These are phyloP conservation scores for Cutaneotrichosporon dermatis DNA, from an alignment of 1,284 basidiomycete species.

Conservation along the genomic window DNA sequence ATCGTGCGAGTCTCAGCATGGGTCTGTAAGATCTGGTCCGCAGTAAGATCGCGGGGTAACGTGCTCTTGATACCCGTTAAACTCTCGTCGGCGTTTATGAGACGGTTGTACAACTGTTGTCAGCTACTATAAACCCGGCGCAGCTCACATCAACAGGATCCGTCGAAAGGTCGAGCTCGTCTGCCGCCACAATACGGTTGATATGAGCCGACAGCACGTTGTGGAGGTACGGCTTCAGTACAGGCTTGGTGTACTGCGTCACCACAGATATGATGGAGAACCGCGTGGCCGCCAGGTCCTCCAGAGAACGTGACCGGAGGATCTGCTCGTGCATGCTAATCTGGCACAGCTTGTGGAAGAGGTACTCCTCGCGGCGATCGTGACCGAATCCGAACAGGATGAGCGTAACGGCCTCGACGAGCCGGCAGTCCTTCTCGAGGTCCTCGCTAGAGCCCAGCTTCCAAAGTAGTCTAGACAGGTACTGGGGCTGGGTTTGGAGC, in stretches of 20 bases:
- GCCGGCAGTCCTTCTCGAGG: slow-evolving; percentile 60
- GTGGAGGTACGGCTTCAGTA: slow-evolving; percentile 75
- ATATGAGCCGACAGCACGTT: slow-evolving; percentile 74
- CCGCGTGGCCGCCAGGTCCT: slow-evolving; percentile 59
- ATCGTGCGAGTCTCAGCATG: slow-evolving; percentile 76
- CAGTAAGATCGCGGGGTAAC: slow-evolving; percentile 68
- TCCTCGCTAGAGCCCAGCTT: slow-evolving; percentile 54
- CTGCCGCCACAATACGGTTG: slow-evolving; percentile 64
- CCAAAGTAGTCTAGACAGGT: slow-evolving; percentile 65
- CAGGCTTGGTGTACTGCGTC: slow-evolving; percentile 82
- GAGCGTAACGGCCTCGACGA: slow-evolving; percentile 80
- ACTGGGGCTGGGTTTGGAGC: slow-evolving; percentile 83
- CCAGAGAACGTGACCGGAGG: slow-evolving; percentile 56
- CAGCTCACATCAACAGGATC: slow-evolving; percentile 61
- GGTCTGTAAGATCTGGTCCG: slow-evolving; percentile 69
- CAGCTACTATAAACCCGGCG: not conserved
- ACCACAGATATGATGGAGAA: slow-evolving; percentile 82
- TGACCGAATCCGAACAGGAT: slow-evolving; percentile 88
- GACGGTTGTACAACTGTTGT: slow-evolving; percentile 68
- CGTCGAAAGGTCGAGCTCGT: slow-evolving; percentile 79
- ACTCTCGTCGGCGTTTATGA: slow-evolving; percentile 82
- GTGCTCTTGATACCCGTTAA: slow-evolving; percentile 65
- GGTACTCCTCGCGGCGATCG: slow-evolving; percentile 86
- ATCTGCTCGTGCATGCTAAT: slow-evolving; percentile 76
- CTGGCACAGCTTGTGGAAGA: slow-evolving; percentile 89